These are phyloP conservation scores for Mucor racemosus DNA, from an alignment of 371 early-diverging fungal species.

Conservation along the genomic window DNA sequence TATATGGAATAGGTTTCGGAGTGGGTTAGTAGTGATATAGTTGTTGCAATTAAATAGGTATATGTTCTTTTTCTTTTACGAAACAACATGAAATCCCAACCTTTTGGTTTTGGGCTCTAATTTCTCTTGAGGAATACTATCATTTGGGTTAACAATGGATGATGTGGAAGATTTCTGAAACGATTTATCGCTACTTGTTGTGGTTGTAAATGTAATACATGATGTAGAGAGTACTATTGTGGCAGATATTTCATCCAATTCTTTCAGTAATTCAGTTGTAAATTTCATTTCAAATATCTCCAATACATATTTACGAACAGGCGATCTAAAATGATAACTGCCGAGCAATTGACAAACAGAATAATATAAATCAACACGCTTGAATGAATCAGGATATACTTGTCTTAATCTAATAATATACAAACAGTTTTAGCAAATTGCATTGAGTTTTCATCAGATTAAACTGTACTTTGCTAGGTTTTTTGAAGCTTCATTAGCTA, in stretches of 20 bases:
- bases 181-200: not conserved
- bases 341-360: slow-evolving; percentile 68
- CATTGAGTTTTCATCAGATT: too few species aligned
- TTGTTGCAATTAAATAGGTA: not conserved
- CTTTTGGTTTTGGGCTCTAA: slow-evolving; percentile 20
- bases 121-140: slow-evolving; percentile 25
- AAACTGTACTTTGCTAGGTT: slow-evolving; percentile 61
- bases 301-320: slow-evolving; percentile 77
- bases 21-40: too few species aligned
- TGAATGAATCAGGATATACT: slow-evolving; percentile 65
- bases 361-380: slow-evolving; percentile 59
- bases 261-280: slow-evolving; percentile 41
- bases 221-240: slow-evolving; percentile 3
- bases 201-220: slow-evolving; percentile 17
- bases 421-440: too few species aligned
- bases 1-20: too few species aligned
- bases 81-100: slow-evolving; percentile 8
- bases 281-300: slow-evolving; percentile 81
- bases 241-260: slow-evolving; percentile 36
- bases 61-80: not conserved
- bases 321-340: slow-evolving; percentile 75
- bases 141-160: slow-evolving; percentile 14
- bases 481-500: slow-evolving; percentile 81
- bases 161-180: slow-evolving; percentile 4
- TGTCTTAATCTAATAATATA: slow-evolving; percentile 37